Evolutionary conservation across 306 rosid genomes (phyloP).

Genomic region (Arachis stenosperma): DNA sequence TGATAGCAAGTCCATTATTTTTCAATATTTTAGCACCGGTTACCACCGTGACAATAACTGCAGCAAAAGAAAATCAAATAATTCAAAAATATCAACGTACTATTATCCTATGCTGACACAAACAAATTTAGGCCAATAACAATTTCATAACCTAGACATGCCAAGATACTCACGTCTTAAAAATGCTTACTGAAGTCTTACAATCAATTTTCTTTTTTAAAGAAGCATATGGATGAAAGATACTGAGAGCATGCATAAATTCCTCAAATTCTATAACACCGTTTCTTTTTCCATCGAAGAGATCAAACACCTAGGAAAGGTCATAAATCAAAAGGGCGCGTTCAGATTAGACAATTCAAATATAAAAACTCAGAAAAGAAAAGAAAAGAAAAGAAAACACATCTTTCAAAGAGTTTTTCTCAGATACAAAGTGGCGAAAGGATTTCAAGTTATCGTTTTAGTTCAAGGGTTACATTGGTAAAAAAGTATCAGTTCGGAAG

Average conservation of each 20-base stretch:
- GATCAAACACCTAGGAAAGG: conserved; percentile 40
- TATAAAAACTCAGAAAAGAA: too few species aligned
- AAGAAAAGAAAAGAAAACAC: not conserved
- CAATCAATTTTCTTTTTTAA: conserved; percentile 66
- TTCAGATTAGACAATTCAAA: not conserved
- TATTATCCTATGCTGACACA: conserved; percentile 19
- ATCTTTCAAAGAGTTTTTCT: not conserved
- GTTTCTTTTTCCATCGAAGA: conserved; percentile 65
- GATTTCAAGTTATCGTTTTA: too few species aligned
- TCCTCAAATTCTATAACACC: conserved; percentile 77
- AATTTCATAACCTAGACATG: conserved; percentile 16
- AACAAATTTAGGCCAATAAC: conserved; percentile 21
- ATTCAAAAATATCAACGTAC: conserved; percentile 33
- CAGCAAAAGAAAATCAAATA: conserved; percentile 4
- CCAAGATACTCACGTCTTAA: conserved; percentile 39
- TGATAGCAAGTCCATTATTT: conserved; percentile 75
- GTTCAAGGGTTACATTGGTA: not conserved
- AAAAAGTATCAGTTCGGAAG: conserved; percentile 8
- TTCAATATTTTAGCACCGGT: conserved; percentile 81
- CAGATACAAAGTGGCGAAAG: not conserved
- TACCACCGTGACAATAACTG: conserved; percentile 84
- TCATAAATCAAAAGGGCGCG: not conserved
- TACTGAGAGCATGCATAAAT: conserved; percentile 61
- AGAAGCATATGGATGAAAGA: conserved; percentile 36
- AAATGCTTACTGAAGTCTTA: conserved; percentile 43